Percentiles rank a stretch among this genome's conserved stretches.
Conservation (phyloP, 495 filamentous ascomycete genomes). For the Penicillium macrosclerotiorum region DNA sequence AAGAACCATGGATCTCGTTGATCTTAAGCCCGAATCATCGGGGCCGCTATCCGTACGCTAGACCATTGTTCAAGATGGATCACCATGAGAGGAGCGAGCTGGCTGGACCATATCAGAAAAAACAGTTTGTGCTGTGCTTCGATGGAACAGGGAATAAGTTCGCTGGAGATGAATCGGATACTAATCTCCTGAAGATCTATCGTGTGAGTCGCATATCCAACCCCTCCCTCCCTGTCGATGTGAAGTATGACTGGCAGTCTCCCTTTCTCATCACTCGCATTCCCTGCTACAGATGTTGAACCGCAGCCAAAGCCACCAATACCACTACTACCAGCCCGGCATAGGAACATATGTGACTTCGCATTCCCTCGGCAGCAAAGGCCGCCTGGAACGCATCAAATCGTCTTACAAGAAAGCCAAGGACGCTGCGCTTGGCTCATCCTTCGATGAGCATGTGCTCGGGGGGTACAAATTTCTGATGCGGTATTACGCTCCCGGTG, state of each 20-base stretch:
- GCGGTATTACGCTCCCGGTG: conserved; percentile 74
- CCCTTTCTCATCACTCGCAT: not conserved
- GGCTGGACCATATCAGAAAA: conserved; percentile 20
- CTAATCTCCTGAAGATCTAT: conserved; percentile 86
- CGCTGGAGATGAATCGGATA: conserved; percentile 71
- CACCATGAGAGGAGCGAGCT: not conserved
- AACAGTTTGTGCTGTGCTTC: conserved; percentile 74
- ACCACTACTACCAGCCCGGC: conserved; percentile 55
- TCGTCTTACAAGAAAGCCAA: conserved; percentile 78
- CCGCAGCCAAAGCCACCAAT: conserved; percentile 45
- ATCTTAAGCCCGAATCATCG: too few species aligned
- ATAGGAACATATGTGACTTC: conserved; percentile 79
- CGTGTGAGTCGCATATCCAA: conserved; percentile 24
- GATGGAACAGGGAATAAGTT: conserved; percentile 90
- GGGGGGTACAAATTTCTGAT: conserved; percentile 84
- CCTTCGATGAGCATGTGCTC: conserved; percentile 77
- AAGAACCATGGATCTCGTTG: conserved; percentile 7
- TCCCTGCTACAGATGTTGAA: conserved; percentile 44
- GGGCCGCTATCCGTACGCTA: not conserved
- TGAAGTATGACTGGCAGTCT: too few species aligned
- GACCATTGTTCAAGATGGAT: not conserved
- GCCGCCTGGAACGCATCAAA: conserved; percentile 57
- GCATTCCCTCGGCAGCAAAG: conserved; percentile 60
- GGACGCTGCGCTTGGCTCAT: conserved; percentile 77
- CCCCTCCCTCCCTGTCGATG: not conserved